These are phyloP conservation scores for Vigna hirtella DNA, from an alignment of 306 rosid genomes.

Conservation along the genomic window DNA sequence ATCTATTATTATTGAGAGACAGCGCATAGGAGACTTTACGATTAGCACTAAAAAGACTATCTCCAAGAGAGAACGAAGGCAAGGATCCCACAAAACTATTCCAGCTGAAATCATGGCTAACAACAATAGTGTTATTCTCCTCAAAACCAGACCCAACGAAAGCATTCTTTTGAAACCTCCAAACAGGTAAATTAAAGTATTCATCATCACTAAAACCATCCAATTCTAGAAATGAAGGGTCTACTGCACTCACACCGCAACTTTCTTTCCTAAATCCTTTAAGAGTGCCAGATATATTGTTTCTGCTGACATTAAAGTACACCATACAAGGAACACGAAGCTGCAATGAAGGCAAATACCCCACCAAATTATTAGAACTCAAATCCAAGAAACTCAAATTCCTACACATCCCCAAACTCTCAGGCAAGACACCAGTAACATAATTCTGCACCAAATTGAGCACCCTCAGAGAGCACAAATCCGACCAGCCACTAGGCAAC, in stretches of 20 bases:
- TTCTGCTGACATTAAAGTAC: constrained; percentile 70
- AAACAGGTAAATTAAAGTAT: constrained; percentile 44
- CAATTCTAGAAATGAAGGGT: constrained; percentile 35
- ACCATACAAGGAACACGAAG: constrained; percentile 67
- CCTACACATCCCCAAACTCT: constrained; percentile 55
- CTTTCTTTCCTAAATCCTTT: constrained; percentile 49
- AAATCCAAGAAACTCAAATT: constrained; percentile 69
- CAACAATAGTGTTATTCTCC: constrained; percentile 25
- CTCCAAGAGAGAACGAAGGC: constrained; percentile 53
- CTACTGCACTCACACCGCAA: constrained; percentile 35
- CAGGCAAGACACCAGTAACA: constrained; percentile 55
- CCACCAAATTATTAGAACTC: constrained; percentile 65
- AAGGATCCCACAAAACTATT: constrained; percentile 52
- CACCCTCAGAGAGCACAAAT: constrained; percentile 58
- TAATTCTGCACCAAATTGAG: constrained; percentile 73
- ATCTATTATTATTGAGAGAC: constrained; percentile 60
- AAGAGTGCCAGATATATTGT: constrained; percentile 61
- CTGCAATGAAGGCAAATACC: constrained; percentile 50
- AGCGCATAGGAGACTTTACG: constrained; percentile 52
- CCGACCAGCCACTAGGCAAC: constrained; percentile 60
- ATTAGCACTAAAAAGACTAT: constrained; percentile 31
- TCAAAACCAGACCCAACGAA: constrained; percentile 40
- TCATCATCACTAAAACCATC: constrained; percentile 43
- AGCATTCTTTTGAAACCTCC: constrained; percentile 46
- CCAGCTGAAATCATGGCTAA: constrained; percentile 64